phyloP scores from a whole-genome alignment of 2,329 filamentous ascomycete genomes.

The Fusarium lateritium region DNA sequence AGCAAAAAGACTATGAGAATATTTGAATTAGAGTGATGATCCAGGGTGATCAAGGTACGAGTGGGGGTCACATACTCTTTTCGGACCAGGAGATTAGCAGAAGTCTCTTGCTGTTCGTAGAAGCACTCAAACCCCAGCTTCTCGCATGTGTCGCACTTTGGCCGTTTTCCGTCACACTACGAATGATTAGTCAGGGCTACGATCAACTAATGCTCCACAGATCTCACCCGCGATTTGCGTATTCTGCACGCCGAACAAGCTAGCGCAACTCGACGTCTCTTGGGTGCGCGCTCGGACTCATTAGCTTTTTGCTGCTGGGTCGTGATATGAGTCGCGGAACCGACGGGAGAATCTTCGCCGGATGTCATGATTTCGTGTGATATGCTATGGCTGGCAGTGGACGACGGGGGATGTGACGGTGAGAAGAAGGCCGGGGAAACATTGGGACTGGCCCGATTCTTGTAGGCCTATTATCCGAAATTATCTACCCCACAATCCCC shows the following conservation, averaged over 20 bases:
- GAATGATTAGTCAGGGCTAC: fast-evolving
- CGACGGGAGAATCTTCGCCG: background rate
- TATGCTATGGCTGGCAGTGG: no score
- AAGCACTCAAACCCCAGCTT: constrained; percentile 18
- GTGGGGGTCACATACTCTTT: constrained; percentile 2
- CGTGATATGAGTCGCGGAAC: background rate
- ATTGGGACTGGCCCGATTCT: constrained; percentile 16
- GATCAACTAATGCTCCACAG: background rate
- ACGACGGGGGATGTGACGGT: background rate
- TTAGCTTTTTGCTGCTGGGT: background rate
- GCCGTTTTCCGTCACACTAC: constrained; percentile 9
- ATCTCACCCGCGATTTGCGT: constrained; percentile 13
- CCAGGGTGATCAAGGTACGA: background rate
- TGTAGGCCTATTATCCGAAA: background rate
- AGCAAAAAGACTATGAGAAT: background rate
- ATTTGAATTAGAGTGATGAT: background rate
- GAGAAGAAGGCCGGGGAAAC: constrained; percentile 6
- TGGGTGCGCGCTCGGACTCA: background rate
- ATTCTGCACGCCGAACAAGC: constrained; percentile 18
- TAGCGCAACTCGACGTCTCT: constrained; percentile 11
- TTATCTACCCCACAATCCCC: background rate
- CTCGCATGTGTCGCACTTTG: constrained; percentile 16
- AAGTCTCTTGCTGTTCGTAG: constrained; percentile 11
- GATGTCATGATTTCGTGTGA: background rate
- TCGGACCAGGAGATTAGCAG: constrained; percentile 14